Conservation (phyloP, 2,329 filamentous ascomycete species). For the Lecanicillium sp. region DNA sequence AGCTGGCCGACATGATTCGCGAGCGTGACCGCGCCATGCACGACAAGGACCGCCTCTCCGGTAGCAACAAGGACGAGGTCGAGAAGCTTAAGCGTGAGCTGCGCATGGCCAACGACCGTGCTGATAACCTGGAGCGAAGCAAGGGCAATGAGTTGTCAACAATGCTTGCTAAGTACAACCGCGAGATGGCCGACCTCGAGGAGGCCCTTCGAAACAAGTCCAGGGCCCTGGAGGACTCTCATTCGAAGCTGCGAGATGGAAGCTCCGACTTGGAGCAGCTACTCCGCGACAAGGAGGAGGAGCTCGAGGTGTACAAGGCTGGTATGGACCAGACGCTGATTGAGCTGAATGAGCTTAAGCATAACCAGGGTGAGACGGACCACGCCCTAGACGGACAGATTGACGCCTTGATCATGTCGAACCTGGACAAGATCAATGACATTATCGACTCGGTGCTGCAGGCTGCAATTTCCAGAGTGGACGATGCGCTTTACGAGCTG, state of each 20-base stretch:
- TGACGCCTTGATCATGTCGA: constrained; percentile 78
- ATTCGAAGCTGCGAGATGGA: constrained; percentile 69
- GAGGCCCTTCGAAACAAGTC: constrained; percentile 86
- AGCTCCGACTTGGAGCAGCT: constrained; percentile 79
- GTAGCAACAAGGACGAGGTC: constrained; percentile 83
- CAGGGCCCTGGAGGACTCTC: constrained; percentile 74
- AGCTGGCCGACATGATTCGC: constrained; percentile 96
- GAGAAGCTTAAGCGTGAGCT: constrained; percentile 94
- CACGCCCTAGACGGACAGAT: constrained; percentile 82
- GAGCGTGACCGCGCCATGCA: constrained; percentile 90
- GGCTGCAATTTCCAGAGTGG: constrained; percentile 84
- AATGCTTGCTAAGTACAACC: constrained; percentile 92
- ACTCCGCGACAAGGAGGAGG: constrained; percentile 90
- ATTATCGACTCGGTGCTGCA: constrained; percentile 96
- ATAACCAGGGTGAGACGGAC: constrained; percentile 68
- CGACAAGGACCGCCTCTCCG: constrained; percentile 81
- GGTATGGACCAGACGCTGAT: constrained; percentile 95
- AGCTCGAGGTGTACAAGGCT: constrained; percentile 95
- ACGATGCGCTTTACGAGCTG: constrained; percentile 93
- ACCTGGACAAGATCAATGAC: constrained; percentile 88
- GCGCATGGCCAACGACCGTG: constrained; percentile 81
- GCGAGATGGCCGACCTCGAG: constrained; percentile 94
- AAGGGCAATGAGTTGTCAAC: constrained; percentile 94
- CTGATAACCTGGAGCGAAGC: constrained; percentile 83
- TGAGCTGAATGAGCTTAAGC: constrained; percentile 81